Conservation (phyloP, 2,329 filamentous ascomycete species). For the Mycocentrospora acerina region DNA sequence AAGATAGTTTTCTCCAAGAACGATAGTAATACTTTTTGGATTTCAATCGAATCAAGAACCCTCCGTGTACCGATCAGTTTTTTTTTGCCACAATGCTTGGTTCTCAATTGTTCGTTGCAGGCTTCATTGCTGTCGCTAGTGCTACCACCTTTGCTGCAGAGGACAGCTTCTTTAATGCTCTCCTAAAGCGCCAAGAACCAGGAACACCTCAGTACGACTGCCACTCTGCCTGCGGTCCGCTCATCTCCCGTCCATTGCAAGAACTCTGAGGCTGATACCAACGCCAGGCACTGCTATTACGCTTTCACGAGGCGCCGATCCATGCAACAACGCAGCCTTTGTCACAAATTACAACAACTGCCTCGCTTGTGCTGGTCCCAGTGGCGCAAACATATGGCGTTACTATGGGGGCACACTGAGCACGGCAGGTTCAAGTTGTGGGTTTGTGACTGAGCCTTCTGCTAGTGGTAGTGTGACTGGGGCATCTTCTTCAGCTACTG, state of each 20-base stretch:
- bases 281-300: slow-evolving; percentile 40
- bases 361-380: slow-evolving; percentile 46
- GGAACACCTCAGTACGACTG: slow-evolving; percentile 51
- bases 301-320: slow-evolving; percentile 38
- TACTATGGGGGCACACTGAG: slow-evolving; percentile 46
- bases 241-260: neutral
- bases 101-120: slow-evolving; percentile 10
- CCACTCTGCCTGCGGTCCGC: slow-evolving; percentile 39
- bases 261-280: slow-evolving; percentile 12
- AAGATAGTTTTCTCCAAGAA: too few species aligned
- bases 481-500: too few species aligned
- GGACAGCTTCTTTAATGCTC: slow-evolving; percentile 14
- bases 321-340: slow-evolving; percentile 47
- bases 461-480: too few species aligned
- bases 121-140: slow-evolving; percentile 13
- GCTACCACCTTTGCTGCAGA: slow-evolving; percentile 12
- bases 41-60: too few species aligned
- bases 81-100: slow-evolving; percentile 24
- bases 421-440: slow-evolving; percentile 29
- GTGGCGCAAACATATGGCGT: slow-evolving; percentile 49
- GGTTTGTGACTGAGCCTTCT: slow-evolving; percentile 16
- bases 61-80: too few species aligned
- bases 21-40: too few species aligned
- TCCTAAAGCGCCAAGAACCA: slow-evolving; percentile 50
- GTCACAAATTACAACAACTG: slow-evolving; percentile 47